These are phyloP conservation scores for Lithospermum erythrorhizon DNA, from an alignment of 257 asterid genomes.

Conservation along the genomic window DNA sequence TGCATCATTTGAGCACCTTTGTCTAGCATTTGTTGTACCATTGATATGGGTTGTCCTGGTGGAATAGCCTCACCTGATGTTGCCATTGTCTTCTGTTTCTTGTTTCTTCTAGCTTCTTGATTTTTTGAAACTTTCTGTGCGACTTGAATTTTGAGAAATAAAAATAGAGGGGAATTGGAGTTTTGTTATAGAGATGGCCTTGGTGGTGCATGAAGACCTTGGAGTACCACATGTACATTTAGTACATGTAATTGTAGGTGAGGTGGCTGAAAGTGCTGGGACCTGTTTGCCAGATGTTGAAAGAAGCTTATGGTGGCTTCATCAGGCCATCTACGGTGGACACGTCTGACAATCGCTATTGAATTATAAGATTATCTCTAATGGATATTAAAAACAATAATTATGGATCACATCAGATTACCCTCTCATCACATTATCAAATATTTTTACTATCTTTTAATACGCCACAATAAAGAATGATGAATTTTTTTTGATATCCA, in stretches of 20 bases:
- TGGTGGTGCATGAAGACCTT: constrained; percentile 1
- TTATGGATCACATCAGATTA: too few relatives aligned
- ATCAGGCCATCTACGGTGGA: not conserved
- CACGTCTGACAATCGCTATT: constrained; percentile 2
- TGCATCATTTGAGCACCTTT: constrained; percentile 61
- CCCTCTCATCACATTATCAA: too few relatives aligned
- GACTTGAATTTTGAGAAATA: not conserved
- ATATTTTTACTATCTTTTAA: too few relatives aligned
- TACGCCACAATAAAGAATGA: too few relatives aligned
- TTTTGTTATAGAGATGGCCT: not conserved
- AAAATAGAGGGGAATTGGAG: not conserved
- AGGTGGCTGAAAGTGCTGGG: not conserved
- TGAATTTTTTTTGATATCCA: too few relatives aligned
- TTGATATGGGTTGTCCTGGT: constrained; percentile 58
- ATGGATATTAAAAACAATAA: too few relatives aligned
- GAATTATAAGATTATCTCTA: too few relatives aligned
- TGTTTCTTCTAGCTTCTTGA: too few relatives aligned
- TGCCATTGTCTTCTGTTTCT: constrained; percentile 22
- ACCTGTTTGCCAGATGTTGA: not conserved
- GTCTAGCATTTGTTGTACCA: constrained; percentile 40
- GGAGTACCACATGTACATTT: constrained; percentile 1
- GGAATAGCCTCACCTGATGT: constrained; percentile 43
- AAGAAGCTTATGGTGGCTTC: constrained; percentile 1
- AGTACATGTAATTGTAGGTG: not conserved
- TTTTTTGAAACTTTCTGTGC: not conserved